Evolutionary conservation across 2,329 filamentous ascomycete genomes (phyloP).

Genomic region (Pezicula carpinea): DNA sequence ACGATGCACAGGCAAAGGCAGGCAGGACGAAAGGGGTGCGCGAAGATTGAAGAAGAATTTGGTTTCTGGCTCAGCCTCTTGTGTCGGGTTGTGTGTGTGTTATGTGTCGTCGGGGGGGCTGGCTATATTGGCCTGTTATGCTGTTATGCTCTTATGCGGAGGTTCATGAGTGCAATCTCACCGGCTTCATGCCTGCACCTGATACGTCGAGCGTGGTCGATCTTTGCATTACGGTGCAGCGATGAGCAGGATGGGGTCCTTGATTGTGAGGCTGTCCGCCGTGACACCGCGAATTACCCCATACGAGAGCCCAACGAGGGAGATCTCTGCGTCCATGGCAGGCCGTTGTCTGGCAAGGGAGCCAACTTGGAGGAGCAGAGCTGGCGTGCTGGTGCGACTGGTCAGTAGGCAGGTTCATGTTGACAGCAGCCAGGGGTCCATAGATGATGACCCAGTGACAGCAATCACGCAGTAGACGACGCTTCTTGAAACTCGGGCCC

Average conservation of each 20-base stretch:
- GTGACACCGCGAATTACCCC: neutral
- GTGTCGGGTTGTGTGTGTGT: neutral
- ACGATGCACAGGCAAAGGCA: neutral
- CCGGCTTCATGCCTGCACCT: conserved; percentile 2
- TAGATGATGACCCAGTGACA: too few relatives aligned
- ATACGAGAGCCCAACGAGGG: neutral
- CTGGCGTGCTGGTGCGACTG: too few relatives aligned
- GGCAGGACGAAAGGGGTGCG: neutral
- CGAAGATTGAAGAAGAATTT: too few relatives aligned
- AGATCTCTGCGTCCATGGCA: neutral
- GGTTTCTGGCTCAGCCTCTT: neutral
- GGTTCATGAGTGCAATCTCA: neutral
- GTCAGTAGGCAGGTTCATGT: too few relatives aligned
- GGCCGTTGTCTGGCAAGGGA: neutral
- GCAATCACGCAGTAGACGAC: too few relatives aligned
- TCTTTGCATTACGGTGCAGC: neutral
- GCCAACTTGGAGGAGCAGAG: too few relatives aligned
- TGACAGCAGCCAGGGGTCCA: too few relatives aligned
- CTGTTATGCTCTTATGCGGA: neutral
- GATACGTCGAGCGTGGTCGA: neutral
- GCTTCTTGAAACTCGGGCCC: too few relatives aligned
- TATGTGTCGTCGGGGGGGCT: neutral
- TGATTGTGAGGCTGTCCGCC: neutral
- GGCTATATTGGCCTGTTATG: neutral
- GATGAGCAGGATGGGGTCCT: neutral